phyloP scores from a whole-genome alignment of 805 yeast genomes.

The Wickerhamomyces xylosicus region DNA sequence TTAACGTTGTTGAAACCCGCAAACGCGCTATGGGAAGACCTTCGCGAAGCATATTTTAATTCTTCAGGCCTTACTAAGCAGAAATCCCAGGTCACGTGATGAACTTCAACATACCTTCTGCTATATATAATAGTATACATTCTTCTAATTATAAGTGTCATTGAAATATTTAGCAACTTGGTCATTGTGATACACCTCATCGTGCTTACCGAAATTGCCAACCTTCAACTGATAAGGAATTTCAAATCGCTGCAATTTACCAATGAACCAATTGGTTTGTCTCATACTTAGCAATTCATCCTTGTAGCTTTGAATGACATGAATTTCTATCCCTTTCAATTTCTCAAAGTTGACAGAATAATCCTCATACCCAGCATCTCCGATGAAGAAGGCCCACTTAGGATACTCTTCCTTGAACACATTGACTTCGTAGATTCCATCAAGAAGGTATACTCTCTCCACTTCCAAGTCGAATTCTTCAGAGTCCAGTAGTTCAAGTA shows the following conservation, averaged over 20 bases:
- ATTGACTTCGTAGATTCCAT: constrained; percentile 57
- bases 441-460: constrained; percentile 33
- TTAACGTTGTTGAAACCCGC: neutral
- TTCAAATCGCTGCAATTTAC: constrained; percentile 20
- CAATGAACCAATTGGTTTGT: constrained; percentile 35
- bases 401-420: constrained; percentile 53
- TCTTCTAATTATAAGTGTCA: constrained; percentile 8
- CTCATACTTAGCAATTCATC: constrained; percentile 54
- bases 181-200: constrained; percentile 44
- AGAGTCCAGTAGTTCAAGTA: constrained; percentile 7
- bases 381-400: constrained; percentile 42
- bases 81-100: too few relatives aligned
- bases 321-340: constrained; percentile 12
- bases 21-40: too few relatives aligned
- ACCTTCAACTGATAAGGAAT: constrained; percentile 15
- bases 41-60: too few relatives aligned
- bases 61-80: too few relatives aligned
- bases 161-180: constrained; percentile 26
- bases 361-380: constrained; percentile 12
- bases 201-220: constrained; percentile 49
- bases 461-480: constrained; percentile 6
- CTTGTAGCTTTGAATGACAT: constrained; percentile 46
- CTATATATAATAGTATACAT: too few relatives aligned
- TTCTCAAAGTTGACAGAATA: constrained; percentile 5
- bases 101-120: too few relatives aligned